Evolutionary conservation across 495 filamentous ascomycete species (phyloP).

Genomic region (Penicillium soppii): DNA sequence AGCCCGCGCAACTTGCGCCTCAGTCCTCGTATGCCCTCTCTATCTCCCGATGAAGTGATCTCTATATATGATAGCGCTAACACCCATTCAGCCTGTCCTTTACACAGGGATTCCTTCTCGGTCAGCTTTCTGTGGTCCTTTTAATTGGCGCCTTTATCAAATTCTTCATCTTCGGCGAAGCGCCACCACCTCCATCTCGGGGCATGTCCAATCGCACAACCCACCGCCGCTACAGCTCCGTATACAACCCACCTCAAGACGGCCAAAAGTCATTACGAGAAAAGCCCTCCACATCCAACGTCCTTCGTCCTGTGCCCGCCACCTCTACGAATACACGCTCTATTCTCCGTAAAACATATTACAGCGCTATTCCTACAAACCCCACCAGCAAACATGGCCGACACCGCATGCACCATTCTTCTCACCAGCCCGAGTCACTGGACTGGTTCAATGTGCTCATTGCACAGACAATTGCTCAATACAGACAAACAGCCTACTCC

Average conservation of each 20-base stretch:
- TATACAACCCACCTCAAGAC: constrained; percentile 36
- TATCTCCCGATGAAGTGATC: constrained; percentile 5
- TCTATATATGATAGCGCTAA: constrained; percentile 19
- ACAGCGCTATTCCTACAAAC: constrained; percentile 70
- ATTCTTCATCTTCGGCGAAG: constrained; percentile 99
- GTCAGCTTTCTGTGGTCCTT: constrained; percentile 87
- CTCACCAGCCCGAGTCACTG: constrained; percentile 95
- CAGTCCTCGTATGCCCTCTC: constrained; percentile 48
- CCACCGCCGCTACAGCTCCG: constrained; percentile 61
- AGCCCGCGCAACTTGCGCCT: constrained; percentile 33
- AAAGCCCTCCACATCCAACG: constrained; percentile 72
- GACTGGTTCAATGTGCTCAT: constrained; percentile 99
- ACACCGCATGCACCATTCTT: constrained; percentile 54
- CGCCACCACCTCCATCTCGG: constrained; percentile 76
- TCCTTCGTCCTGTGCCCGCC: constrained; percentile 61
- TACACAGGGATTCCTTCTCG: constrained; percentile 81
- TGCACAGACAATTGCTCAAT: constrained; percentile 95
- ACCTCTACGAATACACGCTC: constrained; percentile 75
- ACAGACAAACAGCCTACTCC: constrained; percentile 79
- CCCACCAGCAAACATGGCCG: constrained; percentile 43
- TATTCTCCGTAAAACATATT: constrained; percentile 95
- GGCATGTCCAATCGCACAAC: constrained; percentile 68
- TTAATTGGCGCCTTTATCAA: constrained; percentile 94
- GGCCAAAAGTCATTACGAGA: constrained; percentile 55
- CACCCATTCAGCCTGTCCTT: constrained; percentile 17